phyloP scores from a whole-genome alignment of 805 yeast genomes.

The Candida oleophila region DNA sequence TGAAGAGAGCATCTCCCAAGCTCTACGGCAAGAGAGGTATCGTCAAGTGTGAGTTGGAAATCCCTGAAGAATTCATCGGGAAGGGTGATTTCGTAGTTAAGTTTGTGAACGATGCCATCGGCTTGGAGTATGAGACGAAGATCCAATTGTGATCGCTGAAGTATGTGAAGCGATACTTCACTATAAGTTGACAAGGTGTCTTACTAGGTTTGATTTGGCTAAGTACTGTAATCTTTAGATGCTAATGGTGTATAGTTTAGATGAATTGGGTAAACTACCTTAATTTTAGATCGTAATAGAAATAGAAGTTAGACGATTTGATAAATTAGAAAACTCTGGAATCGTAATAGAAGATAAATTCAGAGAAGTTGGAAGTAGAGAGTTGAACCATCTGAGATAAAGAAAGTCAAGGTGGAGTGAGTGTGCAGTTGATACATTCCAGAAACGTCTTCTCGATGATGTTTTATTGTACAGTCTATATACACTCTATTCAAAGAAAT shows the following conservation, averaged over 20 bases:
- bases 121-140: conserved; percentile 41
- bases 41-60: conserved; percentile 44
- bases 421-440: too few species aligned
- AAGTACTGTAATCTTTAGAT: too few species aligned
- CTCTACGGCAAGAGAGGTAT: conserved; percentile 35
- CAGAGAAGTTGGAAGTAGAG: too few species aligned
- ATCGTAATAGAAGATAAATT: too few species aligned
- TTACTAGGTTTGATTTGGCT: not conserved
- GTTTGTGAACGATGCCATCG: conserved; percentile 67
- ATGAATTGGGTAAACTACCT: too few species aligned
- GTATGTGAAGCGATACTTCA: not conserved
- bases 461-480: conserved; percentile 11
- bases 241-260: too few species aligned
- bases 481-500: conserved; percentile 39
- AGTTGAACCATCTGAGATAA: too few species aligned
- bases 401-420: too few species aligned
- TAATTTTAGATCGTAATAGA: not conserved
- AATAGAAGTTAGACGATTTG: not conserved
- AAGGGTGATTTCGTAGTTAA: conserved; percentile 48
- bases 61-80: conserved; percentile 45
- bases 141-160: conserved; percentile 1
- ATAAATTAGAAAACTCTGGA: not conserved
- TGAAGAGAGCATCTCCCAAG: conserved; percentile 76
- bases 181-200: not conserved
- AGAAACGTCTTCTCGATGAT: too few species aligned